Percentiles rank a stretch among this genome's conserved stretches.
Conservation (phyloP, 2,329 filamentous ascomycete species). For the Acrocalymma vagum region DNA sequence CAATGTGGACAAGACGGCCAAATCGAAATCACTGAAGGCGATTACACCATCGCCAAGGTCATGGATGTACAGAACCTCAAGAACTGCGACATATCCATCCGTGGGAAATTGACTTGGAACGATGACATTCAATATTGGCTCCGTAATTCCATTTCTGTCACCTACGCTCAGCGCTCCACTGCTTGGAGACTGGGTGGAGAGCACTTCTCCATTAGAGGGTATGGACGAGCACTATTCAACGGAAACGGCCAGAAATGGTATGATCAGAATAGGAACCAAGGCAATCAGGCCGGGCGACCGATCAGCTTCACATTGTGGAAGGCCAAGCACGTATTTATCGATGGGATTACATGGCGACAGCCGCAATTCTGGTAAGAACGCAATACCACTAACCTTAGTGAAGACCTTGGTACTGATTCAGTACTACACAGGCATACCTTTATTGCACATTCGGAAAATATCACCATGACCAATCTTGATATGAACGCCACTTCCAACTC, state of each 20-base stretch:
- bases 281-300: conserved; percentile 55
- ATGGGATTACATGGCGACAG: conserved; percentile 54
- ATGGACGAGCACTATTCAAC: conserved; percentile 34
- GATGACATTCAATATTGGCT: conserved; percentile 37
- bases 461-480: conserved; percentile 63
- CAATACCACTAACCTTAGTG: not conserved
- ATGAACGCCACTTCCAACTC: conserved; percentile 59
- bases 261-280: conserved; percentile 52
- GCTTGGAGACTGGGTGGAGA: conserved; percentile 33
- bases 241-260: conserved; percentile 42
- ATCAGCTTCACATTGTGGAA: conserved; percentile 58
- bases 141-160: conserved; percentile 28
- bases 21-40: conserved; percentile 30
- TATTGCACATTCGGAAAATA: conserved; percentile 57
- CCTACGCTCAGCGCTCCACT: conserved; percentile 29
- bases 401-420: too few species aligned
- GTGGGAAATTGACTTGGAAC: conserved; percentile 35
- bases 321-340: conserved; percentile 55
- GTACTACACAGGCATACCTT: conserved; percentile 49
- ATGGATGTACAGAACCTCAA: conserved; percentile 34
- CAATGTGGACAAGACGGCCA: conserved; percentile 36
- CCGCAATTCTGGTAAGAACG: conserved; percentile 57
- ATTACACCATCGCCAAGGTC: conserved; percentile 37
- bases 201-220: conserved; percentile 30
- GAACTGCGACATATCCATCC: conserved; percentile 37